A percentile compares a stretch with the other conserved stretches of the same genome.
phyloP scores from a whole-genome alignment of 495 filamentous ascomycete genomes.

The Xeromyces bisporus region DNA sequence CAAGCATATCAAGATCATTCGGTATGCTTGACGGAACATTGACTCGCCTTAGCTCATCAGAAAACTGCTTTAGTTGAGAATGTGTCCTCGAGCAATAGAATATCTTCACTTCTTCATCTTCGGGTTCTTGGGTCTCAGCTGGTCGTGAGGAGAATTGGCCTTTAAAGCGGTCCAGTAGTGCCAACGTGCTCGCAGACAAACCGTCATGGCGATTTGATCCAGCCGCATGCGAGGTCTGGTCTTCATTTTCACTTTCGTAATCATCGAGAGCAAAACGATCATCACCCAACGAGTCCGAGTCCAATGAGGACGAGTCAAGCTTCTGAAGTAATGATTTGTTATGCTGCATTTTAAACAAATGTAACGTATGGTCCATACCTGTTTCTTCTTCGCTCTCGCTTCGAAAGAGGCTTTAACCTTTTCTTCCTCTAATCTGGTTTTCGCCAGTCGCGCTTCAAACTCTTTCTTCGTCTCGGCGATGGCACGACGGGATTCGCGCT shows the following conservation, averaged over 20 bases:
- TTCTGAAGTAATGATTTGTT: too few species aligned
- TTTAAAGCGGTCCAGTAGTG: constrained; percentile 23
- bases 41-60: constrained; percentile 76
- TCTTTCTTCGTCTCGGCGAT: constrained; percentile 48
- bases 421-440: constrained; percentile 52
- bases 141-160: constrained; percentile 14
- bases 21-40: constrained; percentile 47
- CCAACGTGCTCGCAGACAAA: constrained; percentile 27
- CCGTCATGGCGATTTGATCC: constrained; percentile 12
- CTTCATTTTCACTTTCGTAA: constrained; percentile 55
- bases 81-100: constrained; percentile 93
- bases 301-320: constrained; percentile 11
- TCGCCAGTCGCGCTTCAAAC: constrained; percentile 51
- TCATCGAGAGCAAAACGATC: constrained; percentile 61
- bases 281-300: constrained; percentile 37
- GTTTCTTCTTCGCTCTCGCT: constrained; percentile 32
- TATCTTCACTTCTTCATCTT: constrained; percentile 52
- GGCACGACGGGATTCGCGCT: constrained; percentile 46
- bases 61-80: constrained; percentile 86
- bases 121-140: constrained; percentile 32
- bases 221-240: constrained; percentile 7
- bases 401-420: constrained; percentile 28
- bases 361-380: constrained; percentile 22
- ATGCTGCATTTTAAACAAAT: too few species aligned
- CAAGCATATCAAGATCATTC: constrained; percentile 12